Evolutionary conservation across 2,329 filamentous ascomycete genomes (phyloP), one percentile per base, ranked within the genome.

Genomic region (Colletotrichum lupini): DNA sequence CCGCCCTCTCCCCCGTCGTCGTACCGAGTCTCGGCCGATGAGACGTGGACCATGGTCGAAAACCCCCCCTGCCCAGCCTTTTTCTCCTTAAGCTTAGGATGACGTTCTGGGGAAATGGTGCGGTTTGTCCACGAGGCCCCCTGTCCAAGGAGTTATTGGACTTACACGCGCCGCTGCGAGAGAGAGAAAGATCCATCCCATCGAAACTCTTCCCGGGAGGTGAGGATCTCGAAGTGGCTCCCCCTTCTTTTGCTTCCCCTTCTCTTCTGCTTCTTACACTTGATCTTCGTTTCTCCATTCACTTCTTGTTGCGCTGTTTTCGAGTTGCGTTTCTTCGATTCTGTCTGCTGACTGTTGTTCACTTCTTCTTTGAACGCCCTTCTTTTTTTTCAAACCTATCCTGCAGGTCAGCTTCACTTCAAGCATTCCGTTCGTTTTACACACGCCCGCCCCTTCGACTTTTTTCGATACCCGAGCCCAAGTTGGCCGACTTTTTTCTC

Each of bases 391-490:
- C 22, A 61, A 32, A 52, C 57, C 42, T 37, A 60, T 66, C 67
- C 74, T 75, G 64, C 72, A 70, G 73, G 68, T 35, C 55, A 67
- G 58, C 68, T 68, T 67, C 60, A 68, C 53, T 67, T 67, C 46
- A 58, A 59, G 57, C 62, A 49, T 55, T 52, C 42, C 24, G 16
- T 67, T 74, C 46, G 26, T 63, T 74, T 63, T 74, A 26, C 52
- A 37, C 61, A 37, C 53, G 70, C 61, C 22, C 65, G 37, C 37
- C 37, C 5, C 16, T 42, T 60, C 53, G 46, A 62, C 30, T 22
- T 66, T 58, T 28, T 66, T 61, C 37, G 57, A 63, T 72, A 75
- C 49, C 58, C 64, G 57, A 65, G 69, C 73, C 61, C 53, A 57
- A 70, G 68, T 57, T n/a, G 73, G 68, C 59, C 26, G 22, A 28